Evolutionary conservation across 1,284 basidiomycete species (phyloP).

Genomic region (Marasmius tenuissimus): DNA sequence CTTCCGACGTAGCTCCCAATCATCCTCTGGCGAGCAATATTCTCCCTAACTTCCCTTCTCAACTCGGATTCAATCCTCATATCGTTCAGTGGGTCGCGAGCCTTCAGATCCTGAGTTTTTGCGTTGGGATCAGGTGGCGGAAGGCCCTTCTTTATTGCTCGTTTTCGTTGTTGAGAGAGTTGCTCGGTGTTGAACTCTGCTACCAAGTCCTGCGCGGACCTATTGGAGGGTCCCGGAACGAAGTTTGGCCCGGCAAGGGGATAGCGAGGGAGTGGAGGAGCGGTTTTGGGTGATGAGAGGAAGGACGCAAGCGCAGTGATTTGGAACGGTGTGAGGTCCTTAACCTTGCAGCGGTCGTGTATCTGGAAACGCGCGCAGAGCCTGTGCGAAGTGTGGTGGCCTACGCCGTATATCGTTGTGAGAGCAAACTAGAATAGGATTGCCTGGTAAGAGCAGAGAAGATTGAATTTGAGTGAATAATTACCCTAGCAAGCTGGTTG

Average conservation of each 20-base stretch:
- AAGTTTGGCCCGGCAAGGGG: constrained; percentile 60
- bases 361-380: constrained; percentile 89
- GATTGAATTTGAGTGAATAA: constrained; percentile 16
- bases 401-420: constrained; percentile 83
- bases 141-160: constrained; percentile 12
- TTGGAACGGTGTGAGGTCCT: constrained; percentile 77
- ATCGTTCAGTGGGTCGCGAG: constrained; percentile 61
- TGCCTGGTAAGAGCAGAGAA: constrained; percentile 4
- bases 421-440: constrained; percentile 67
- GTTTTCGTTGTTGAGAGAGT: constrained; percentile 23
- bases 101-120: constrained; percentile 11
- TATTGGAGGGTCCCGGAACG: constrained; percentile 45
- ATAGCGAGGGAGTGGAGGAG: constrained; percentile 57
- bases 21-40: constrained; percentile 87
- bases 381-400: constrained; percentile 68
- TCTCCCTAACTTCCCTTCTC: constrained; percentile 76
- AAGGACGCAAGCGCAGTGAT: constrained; percentile 85
- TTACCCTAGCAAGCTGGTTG: constrained; percentile 64
- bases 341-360: constrained; percentile 78
- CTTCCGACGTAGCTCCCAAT: constrained; percentile 88
- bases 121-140: constrained; percentile 7
- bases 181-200: constrained; percentile 32
- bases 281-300: constrained; percentile 80
- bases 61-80: constrained; percentile 85
- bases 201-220: constrained; percentile 42